A percentile compares a stretch with the other conserved stretches of the same genome.
phyloP scores from a whole-genome alignment of 192 early-diverging fungal genomes.

The Rhizoclosmatium sp. region DNA sequence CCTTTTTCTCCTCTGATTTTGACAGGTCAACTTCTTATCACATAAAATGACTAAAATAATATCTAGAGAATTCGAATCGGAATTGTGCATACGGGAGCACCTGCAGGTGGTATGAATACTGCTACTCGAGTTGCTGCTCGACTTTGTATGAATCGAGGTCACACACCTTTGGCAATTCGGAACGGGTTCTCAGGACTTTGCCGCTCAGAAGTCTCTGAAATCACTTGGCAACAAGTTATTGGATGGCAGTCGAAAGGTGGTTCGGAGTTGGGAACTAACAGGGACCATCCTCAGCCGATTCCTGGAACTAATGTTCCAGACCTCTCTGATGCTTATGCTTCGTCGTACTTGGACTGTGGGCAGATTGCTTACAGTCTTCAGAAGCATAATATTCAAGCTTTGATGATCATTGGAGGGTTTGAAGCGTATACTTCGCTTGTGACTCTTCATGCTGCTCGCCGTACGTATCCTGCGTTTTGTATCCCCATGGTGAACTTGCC shows the following conservation, averaged over 20 bases:
- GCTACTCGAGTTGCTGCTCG: slow-evolving; percentile 89
- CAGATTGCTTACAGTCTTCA: slow-evolving; percentile 91
- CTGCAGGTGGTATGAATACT: slow-evolving; percentile 97
- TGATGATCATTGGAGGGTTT: slow-evolving; percentile 96
- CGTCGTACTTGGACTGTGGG: slow-evolving; percentile 71
- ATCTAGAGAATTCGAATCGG: slow-evolving; percentile 78
- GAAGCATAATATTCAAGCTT: slow-evolving; percentile 87
- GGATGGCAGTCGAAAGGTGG: slow-evolving; percentile 92
- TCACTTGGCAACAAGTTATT: slow-evolving; percentile 86
- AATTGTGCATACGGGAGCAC: slow-evolving; percentile 93
- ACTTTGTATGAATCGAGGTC: slow-evolving; percentile 86
- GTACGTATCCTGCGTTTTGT: slow-evolving; percentile 87
- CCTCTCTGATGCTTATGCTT: slow-evolving; percentile 39
- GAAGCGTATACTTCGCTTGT: slow-evolving; percentile 88
- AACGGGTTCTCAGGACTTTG: slow-evolving; percentile 94
- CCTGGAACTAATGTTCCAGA: slow-evolving; percentile 43
- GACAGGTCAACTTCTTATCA: not conserved
- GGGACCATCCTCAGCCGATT: slow-evolving; percentile 79
- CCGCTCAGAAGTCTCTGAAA: slow-evolving; percentile 75
- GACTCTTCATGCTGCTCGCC: slow-evolving; percentile 73
- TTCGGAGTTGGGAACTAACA: slow-evolving; percentile 92
- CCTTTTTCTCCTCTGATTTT: slow-evolving; percentile 44
- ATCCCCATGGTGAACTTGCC: slow-evolving; percentile 96
- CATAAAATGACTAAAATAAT: not conserved
- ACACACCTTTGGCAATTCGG: slow-evolving; percentile 83